These are phyloP conservation scores for Hortaea sp. DNA, from an alignment of 2,329 filamentous ascomycete species.

Conservation along the genomic window DNA sequence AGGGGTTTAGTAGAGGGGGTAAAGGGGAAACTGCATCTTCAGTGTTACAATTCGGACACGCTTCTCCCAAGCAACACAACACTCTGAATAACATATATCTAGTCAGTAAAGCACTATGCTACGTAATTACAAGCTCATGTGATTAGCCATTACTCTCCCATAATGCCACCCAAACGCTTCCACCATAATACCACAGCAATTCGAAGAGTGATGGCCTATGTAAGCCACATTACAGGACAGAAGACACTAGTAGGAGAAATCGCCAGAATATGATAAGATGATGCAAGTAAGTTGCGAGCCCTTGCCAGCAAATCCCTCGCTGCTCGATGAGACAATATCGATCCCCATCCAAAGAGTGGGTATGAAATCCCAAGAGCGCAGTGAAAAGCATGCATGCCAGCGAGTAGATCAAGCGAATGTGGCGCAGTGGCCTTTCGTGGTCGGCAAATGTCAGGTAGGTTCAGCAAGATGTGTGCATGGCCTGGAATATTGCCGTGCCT, in stretches of 20 bases:
- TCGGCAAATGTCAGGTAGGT: background rate
- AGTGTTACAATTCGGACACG: no score
- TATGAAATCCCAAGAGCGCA: constrained; percentile 2
- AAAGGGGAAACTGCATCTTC: background rate
- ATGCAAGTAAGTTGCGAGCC: constrained; percentile 3
- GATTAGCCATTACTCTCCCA: constrained; percentile 2
- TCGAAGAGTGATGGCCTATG: background rate
- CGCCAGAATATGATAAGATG: constrained; percentile 5
- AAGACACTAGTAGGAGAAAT: constrained; percentile 4
- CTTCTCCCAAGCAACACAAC: no score
- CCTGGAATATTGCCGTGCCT: background rate
- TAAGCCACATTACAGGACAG: constrained; percentile 1
- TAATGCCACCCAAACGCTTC: background rate
- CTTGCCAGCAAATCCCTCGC: constrained; percentile 5
- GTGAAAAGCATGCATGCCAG: constrained; percentile 3
- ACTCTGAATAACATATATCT: no score
- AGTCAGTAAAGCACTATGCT: background rate
- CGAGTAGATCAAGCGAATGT: background rate
- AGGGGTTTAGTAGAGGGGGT: background rate
- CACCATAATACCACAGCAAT: background rate
- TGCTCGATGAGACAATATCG: constrained; percentile 3
- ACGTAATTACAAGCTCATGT: no score
- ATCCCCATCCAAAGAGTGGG: constrained; percentile 4
- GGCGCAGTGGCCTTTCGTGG: background rate
- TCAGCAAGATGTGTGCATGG: background rate